Base-by-base conservation (phyloP, 2,329 filamentous ascomycete species). In the Verticillium albo-atrum region DNA sequence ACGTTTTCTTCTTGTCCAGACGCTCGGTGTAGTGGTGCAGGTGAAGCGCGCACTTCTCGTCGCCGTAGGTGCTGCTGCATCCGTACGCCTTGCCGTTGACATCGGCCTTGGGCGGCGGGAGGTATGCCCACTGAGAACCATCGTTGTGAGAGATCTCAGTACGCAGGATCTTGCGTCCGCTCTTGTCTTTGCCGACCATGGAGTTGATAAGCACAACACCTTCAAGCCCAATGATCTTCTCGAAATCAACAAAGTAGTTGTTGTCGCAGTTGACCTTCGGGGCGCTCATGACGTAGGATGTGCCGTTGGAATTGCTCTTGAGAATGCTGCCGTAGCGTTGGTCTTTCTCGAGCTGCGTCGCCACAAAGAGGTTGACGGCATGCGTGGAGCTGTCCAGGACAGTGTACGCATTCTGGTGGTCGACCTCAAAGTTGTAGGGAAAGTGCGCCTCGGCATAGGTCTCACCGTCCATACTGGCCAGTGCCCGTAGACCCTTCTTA, bases 221-320 rank as follows among this genome's bases (percentile, higher is more conserved):
- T 73, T 99, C 94, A 15, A 99, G 80, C 3, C 92, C 92, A 54
- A 90, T 84, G 80, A 97, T 92, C 78, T 96, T 97, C 72, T 99
- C 95, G 73, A 96, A 99, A 71, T 99, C 95, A 52, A 97, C 94
- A 68, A 88, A 97, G 51, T 88, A 92, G 2, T 72, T 67, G 14
- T 82, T 77, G 70, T 97, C 87, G 66, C 91, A 85, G 74, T 98
- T 97, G 70, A 98, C 92, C 23, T 85, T 86, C 55, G 85, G 79
- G 26, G 95, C 81, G 73, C 91, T 96, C 64, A 96, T 79, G 14
- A 97, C 91, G 69, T 97, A 99, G 1, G 90, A 95, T 1, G 95
- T 99, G 58, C 95, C 95, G 70, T 99, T 98, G 68, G 92, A 97
- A 78, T 99, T 99, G 70, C 92, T 97, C 84, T 98, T 99, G 75